Percentiles rank a stretch among this genome's conserved stretches.
Evolutionary conservation across 2,329 filamentous ascomycete genomes (phyloP).

Genomic region (Cryphonectria naterciae): DNA sequence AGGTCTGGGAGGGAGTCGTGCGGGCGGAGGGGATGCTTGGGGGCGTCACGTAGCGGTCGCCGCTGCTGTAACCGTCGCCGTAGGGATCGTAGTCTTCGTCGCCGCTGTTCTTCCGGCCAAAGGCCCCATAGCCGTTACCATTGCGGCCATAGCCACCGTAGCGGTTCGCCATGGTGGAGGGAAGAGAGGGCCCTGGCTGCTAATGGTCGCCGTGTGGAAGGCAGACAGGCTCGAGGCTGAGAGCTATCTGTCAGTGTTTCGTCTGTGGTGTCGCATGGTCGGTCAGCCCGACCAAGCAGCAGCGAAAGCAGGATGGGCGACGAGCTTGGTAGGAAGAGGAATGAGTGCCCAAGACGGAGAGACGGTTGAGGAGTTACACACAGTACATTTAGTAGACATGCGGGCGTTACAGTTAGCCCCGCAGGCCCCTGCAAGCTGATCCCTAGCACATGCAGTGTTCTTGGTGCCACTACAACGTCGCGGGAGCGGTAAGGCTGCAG

Average conservation of each 20-base stretch:
- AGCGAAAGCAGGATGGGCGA: not conserved
- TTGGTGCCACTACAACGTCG: constrained; percentile 7
- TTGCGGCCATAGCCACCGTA: constrained; percentile 48
- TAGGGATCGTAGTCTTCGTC: constrained; percentile 53
- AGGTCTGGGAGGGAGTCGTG: constrained; percentile 36
- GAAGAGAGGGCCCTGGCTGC: constrained; percentile 15
- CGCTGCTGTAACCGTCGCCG: constrained; percentile 46
- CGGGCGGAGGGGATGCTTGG: constrained; percentile 39
- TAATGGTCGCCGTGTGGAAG: constrained; percentile 7
- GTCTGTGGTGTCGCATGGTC: not conserved
- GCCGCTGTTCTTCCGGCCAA: constrained; percentile 39
- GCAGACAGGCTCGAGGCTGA: constrained; percentile 6
- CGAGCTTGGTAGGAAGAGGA: not conserved
- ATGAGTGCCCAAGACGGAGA: not conserved
- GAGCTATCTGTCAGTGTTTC: constrained; percentile 29
- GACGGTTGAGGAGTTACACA: not conserved
- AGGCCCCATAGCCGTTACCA: constrained; percentile 49
- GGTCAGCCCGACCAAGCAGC: not conserved
- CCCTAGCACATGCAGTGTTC: constrained; percentile 1
- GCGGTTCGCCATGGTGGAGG: constrained; percentile 53
- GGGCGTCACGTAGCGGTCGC: constrained; percentile 45
- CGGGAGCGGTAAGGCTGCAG: constrained; percentile 10
- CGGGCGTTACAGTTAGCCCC: not conserved
- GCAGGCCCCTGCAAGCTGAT: not conserved
- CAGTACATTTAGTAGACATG: not conserved